These are phyloP conservation scores for Colletotrichum agaves DNA, from an alignment of 2,329 filamentous ascomycete genomes.

Conservation along the genomic window DNA sequence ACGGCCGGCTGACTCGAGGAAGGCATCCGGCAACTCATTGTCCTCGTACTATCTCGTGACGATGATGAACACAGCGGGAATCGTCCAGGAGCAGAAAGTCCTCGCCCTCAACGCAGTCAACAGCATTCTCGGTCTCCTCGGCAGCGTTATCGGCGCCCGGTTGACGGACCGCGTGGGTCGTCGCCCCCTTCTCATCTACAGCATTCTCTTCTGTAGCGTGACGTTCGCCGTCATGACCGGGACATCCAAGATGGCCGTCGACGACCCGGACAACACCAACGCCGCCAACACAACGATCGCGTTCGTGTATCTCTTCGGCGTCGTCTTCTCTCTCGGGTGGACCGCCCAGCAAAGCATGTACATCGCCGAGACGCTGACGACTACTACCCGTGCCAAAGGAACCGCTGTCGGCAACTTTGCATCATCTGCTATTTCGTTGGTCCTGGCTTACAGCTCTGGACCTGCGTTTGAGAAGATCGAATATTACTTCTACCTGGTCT, in stretches of 20 bases:
- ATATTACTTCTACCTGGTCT: constrained; percentile 58
- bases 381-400: constrained; percentile 57
- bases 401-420: constrained; percentile 56
- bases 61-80: constrained; percentile 62
- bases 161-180: constrained; percentile 68
- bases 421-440: constrained; percentile 49
- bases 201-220: constrained; percentile 56
- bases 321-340: constrained; percentile 62
- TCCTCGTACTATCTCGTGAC: constrained; percentile 65
- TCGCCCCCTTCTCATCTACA: constrained; percentile 62
- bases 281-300: constrained; percentile 59
- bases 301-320: constrained; percentile 64
- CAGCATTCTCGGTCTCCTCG: constrained; percentile 62
- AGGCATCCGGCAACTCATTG: constrained; percentile 54
- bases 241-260: constrained; percentile 56
- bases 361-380: constrained; percentile 59
- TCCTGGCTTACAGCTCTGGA: constrained; percentile 57
- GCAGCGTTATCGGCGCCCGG: constrained; percentile 63
- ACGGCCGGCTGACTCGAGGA: no score
- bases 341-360: constrained; percentile 63
- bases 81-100: constrained; percentile 58
- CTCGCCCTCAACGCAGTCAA: constrained; percentile 65
- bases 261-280: constrained; percentile 48
- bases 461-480: constrained; percentile 56
- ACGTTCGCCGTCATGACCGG: constrained; percentile 62